These are phyloP conservation scores for Cercospora sojina DNA, from an alignment of 2,329 filamentous ascomycete genomes.

Conservation along the genomic window DNA sequence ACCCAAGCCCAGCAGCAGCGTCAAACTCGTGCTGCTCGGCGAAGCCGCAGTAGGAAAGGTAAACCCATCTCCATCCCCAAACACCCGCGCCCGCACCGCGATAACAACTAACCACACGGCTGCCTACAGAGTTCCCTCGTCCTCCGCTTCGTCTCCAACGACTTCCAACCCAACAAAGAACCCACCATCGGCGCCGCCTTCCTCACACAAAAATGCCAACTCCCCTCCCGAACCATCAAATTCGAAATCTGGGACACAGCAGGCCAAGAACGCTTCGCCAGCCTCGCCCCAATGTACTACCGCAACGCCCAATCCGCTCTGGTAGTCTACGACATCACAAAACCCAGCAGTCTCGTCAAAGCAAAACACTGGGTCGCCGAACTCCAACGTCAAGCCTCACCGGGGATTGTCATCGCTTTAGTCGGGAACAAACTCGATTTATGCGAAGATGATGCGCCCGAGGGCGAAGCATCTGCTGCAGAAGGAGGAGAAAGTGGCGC, in stretches of 20 bases:
- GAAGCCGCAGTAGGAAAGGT: slow-evolving; percentile 99
- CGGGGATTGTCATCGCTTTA: slow-evolving; percentile 93
- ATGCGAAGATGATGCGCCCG: slow-evolving; percentile 51
- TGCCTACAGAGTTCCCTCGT: slow-evolving; percentile 81
- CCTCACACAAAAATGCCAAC: slow-evolving; percentile 96
- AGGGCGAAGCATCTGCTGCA: slow-evolving; percentile 43
- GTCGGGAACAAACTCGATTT: slow-evolving; percentile 97
- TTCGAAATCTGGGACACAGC: slow-evolving; percentile 93
- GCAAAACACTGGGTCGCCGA: slow-evolving; percentile 99
- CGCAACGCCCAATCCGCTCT: slow-evolving; percentile 96
- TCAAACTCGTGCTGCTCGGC: slow-evolving; percentile 96
- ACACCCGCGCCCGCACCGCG: background rate
- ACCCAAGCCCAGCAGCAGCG: slow-evolving; percentile 97
- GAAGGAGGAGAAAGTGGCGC: slow-evolving; percentile 48
- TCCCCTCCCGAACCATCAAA: slow-evolving; percentile 76
- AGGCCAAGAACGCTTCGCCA: slow-evolving; percentile 95
- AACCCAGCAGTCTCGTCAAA: slow-evolving; percentile 91
- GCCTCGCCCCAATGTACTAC: slow-evolving; percentile 98
- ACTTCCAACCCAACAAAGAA: slow-evolving; percentile 99
- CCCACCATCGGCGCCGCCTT: slow-evolving; percentile 98
- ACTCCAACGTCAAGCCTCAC: slow-evolving; percentile 90
- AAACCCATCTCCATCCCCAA: slow-evolving; percentile 32
- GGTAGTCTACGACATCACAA: slow-evolving; percentile 97
- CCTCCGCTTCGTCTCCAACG: slow-evolving; percentile 97
- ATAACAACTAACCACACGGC: slow-evolving; percentile 14